Evolutionary conservation across 2,329 filamentous ascomycete genomes (phyloP).

Genomic region (Beauveria medogensis): DNA sequence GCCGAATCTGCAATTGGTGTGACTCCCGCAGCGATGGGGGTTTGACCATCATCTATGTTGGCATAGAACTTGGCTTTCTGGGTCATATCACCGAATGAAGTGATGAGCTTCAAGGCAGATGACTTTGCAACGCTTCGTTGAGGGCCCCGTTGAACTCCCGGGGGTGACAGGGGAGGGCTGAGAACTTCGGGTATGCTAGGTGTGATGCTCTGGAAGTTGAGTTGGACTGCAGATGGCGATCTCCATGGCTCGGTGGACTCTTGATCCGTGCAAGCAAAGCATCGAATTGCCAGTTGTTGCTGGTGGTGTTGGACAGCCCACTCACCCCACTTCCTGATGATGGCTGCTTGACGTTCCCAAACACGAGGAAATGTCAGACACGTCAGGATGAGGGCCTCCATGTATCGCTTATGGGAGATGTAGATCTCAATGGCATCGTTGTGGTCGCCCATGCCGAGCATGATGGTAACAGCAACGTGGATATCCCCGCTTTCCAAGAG

Average conservation of each 20-base stretch:
- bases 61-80: slow-evolving; percentile 58
- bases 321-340: slow-evolving; percentile 93
- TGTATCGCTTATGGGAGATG: slow-evolving; percentile 78
- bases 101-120: slow-evolving; percentile 83
- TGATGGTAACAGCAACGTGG: slow-evolving; percentile 84
- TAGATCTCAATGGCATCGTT: slow-evolving; percentile 97
- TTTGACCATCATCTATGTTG: slow-evolving; percentile 49
- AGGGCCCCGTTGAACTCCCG: slow-evolving; percentile 51
- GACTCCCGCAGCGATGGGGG: slow-evolving; percentile 72
- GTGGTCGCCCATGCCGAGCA: slow-evolving; percentile 84
- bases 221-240: slow-evolving; percentile 65
- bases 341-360: slow-evolving; percentile 82
- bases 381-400: slow-evolving; percentile 87
- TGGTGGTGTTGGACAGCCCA: slow-evolving; percentile 80
- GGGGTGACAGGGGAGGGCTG: slow-evolving; percentile 68
- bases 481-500: slow-evolving; percentile 84
- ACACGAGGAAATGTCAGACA: slow-evolving; percentile 75
- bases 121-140: slow-evolving; percentile 65
- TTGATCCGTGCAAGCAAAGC: slow-evolving; percentile 81
- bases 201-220: slow-evolving; percentile 46
- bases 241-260: slow-evolving; percentile 83
- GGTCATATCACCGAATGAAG: slow-evolving; percentile 64
- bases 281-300: slow-evolving; percentile 83
- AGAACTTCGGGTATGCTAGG: slow-evolving; percentile 53
- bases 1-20: slow-evolving; percentile 83